Conservation (phyloP, 1,284 basidiomycete genomes). For the Moesziomyces globuligerus region DNA sequence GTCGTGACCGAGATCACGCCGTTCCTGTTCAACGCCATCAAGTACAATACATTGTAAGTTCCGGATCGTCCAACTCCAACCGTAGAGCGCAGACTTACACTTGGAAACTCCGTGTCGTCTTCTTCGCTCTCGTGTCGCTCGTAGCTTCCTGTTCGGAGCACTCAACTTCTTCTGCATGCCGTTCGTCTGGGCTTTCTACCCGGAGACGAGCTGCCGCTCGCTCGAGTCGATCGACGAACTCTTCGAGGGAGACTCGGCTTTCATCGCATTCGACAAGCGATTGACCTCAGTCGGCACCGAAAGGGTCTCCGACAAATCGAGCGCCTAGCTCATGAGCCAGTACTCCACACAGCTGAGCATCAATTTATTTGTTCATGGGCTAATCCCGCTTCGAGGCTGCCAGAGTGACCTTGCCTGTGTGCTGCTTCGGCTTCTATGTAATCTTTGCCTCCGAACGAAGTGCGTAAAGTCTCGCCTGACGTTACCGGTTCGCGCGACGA, state of each 20-base stretch:
- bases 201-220: conserved; percentile 34
- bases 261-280: conserved; percentile 24
- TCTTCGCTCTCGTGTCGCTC: not conserved
- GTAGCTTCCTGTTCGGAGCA: conserved; percentile 31
- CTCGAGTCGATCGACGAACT: conserved; percentile 41
- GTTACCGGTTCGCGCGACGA: too few species aligned
- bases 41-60: conserved; percentile 38
- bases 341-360: too few species aligned
- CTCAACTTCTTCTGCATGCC: conserved; percentile 40
- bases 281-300: conserved; percentile 6
- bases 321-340: not conserved
- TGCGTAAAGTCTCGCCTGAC: too few species aligned
- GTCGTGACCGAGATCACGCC: conserved; percentile 39
- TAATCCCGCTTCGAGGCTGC: too few species aligned
- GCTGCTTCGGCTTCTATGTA: too few species aligned
- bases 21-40: conserved; percentile 34
- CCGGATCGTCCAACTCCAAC: not conserved
- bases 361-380: too few species aligned
- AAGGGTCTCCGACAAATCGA: not conserved
- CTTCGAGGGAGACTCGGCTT: conserved; percentile 23
- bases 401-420: too few species aligned
- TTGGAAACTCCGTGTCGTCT: conserved; percentile 1
- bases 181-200: conserved; percentile 32
- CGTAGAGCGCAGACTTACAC: not conserved
- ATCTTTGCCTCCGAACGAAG: too few species aligned